Base-by-base conservation (phyloP, 192 early-diverging fungal species). In the Kappamyces sp. region DNA sequence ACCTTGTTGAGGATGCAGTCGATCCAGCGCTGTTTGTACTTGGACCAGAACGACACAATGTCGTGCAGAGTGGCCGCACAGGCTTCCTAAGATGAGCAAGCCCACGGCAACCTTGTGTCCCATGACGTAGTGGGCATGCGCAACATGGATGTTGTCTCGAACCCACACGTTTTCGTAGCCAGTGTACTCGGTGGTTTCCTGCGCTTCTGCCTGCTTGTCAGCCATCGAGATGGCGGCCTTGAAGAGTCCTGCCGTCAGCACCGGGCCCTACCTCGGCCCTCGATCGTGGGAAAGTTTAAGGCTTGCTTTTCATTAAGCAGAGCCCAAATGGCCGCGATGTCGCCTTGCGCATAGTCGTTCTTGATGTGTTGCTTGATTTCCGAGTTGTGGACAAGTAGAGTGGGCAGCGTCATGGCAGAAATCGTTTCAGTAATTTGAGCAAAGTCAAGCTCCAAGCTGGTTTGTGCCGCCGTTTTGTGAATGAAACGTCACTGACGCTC, bases 141-240 rank as follows among this genome's bases (percentile, higher is more conserved):
- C 66, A 31, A 69, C 46, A 57, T 69, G 68, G 33, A 69, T 69
- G 8, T 70, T 69, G 46, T 69, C 68, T 22, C 68, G 49, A 35
- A 69, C 68, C 68, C 68, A 69, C 8, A 62, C 49, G 46, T 69
- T 70, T 36, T 70, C 66, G 43, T 69, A 69, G 12, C 68, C 68
- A 54, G 68, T 69, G 60, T 69, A 69, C 34, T 48, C 57, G 9
- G 49, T 54, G 22, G 22, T 22, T 31, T 51, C 14, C 14, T n/a
- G 12, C 11, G 50, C 11, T 33, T 55, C 48, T 15, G 32, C 61
- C 15, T 52, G 61, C 14, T 32, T 29, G 38, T 66, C 63, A n/a
- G 32, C 32, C 9, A 45, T 41, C 8, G 55, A 58, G 22, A 47
- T 14, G 43, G 68, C 68, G 49, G 68, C 68, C 52, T 51, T 70